phyloP scores from a whole-genome alignment of 257 asterid species.

The Cynanchum wilfordii region DNA sequence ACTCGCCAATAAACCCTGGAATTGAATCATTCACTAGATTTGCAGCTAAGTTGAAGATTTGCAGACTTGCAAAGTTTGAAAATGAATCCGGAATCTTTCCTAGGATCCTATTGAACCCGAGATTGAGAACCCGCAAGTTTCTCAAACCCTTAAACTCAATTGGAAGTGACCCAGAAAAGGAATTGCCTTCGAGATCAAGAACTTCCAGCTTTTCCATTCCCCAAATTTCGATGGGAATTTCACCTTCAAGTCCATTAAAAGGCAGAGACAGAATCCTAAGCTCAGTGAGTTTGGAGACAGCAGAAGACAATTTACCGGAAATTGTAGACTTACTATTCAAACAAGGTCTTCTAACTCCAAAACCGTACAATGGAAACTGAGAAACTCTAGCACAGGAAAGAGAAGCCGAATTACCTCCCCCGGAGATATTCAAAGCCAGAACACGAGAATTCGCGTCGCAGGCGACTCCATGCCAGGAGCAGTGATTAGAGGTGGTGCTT shows the following conservation, averaged over 20 bases:
- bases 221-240: slow-evolving; percentile 65
- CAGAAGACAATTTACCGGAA: slow-evolving; percentile 49
- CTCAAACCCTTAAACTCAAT: slow-evolving; percentile 46
- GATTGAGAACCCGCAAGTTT: slow-evolving; percentile 63
- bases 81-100: slow-evolving; percentile 64
- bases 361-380: slow-evolving; percentile 74
- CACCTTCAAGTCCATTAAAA: slow-evolving; percentile 73
- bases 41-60: slow-evolving; percentile 75
- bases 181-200: slow-evolving; percentile 91
- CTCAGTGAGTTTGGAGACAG: slow-evolving; percentile 52
- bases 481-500: slow-evolving; percentile 38
- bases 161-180: slow-evolving; percentile 55
- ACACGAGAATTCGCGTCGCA: slow-evolving; percentile 71
- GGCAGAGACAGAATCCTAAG: slow-evolving; percentile 71
- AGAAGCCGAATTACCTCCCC: slow-evolving; percentile 67
- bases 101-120: slow-evolving; percentile 59
- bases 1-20: slow-evolving; percentile 47
- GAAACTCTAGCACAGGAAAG: slow-evolving; percentile 61
- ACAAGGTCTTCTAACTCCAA: slow-evolving; percentile 73
- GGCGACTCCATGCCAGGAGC: slow-evolving; percentile 72
- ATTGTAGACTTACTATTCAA: slow-evolving; percentile 29
- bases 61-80: slow-evolving; percentile 41
- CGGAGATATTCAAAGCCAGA: slow-evolving; percentile 57
- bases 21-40: slow-evolving; percentile 64
- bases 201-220: slow-evolving; percentile 84